Evolutionary conservation across 306 rosid species (phyloP), one percentile per base, ranked within the genome.

Genomic region (Begonia fuchsioides): DNA sequence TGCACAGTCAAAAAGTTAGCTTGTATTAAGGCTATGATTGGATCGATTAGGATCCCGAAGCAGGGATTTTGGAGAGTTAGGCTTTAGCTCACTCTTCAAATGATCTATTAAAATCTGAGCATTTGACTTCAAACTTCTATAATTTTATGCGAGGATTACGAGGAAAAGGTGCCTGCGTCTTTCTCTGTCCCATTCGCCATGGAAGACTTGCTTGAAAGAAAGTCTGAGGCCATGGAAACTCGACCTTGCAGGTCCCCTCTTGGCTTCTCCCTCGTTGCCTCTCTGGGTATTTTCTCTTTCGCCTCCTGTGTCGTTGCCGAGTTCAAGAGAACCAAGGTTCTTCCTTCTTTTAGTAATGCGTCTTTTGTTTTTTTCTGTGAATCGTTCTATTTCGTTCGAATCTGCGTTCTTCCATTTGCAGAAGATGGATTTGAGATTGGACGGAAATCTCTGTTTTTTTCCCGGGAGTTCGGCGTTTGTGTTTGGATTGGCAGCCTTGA

Each of bases 381-480:
- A 49, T 39, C 11, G 12, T 41, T 45, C 9, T 44, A n/a, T 17
- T 12, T 16, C n/a, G 40, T 20, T 3, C 0, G 8, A 12, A 15
- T 12, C 5, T 10, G 39, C 40, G 56, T 32, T 3, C 11, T 59
- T 47, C 32, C 26, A 69, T 62, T 63, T 55, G 70, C 38, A 84
- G 97, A 60, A 49, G 39, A 60, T 54, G 54, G 94, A 90, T 68
- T 61, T 90, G 32, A 81, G 56, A 62, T 62, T 86, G 77, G 61
- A 72, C 52, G 94, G 97, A 38, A 64, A 56, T 15, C 55, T 60
- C 8, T 90, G 97, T 45, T 66, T 62, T 52, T 58, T 90, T 72
- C 95, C 97, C 38, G 68, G 60, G 67, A 90, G 82, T 67, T 64
- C 18, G 5, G 82, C 97, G 59, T 76, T 68, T 64, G 75, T 72